Conservation (phyloP, 2,329 filamentous ascomycete genomes). For the Monosporascus sp. region DNA sequence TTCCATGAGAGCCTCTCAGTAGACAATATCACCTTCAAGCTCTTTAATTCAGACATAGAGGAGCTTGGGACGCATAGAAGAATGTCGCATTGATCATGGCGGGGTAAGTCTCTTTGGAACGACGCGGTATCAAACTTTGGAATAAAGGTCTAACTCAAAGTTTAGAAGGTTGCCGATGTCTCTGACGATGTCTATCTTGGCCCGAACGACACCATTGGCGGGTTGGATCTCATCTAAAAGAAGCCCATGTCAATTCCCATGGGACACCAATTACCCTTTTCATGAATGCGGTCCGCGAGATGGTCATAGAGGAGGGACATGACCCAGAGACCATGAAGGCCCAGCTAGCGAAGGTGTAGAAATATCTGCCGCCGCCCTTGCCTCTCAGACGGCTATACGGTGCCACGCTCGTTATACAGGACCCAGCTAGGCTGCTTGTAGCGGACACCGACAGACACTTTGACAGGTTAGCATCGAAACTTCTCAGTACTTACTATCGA, state of each 20-base stretch:
- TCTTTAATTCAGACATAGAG: slow-evolving; percentile 22
- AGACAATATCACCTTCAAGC: slow-evolving; percentile 18
- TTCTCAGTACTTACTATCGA: not conserved
- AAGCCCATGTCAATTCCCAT: slow-evolving; percentile 26
- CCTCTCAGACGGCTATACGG: slow-evolving; percentile 2
- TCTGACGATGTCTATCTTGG: slow-evolving; percentile 31
- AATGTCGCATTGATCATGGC: slow-evolving; percentile 28
- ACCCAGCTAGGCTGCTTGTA: slow-evolving; percentile 1
- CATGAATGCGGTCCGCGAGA: slow-evolving; percentile 27
- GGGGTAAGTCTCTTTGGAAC: slow-evolving; percentile 25
- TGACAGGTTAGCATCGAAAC: slow-evolving; percentile 1
- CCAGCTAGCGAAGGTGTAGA: slow-evolving; percentile 2
- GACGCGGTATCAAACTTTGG: not conserved
- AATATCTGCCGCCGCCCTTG: slow-evolving; percentile 5
- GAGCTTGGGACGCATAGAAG: too few relatives aligned
- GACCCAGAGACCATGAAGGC: not conserved
- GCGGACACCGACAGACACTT: slow-evolving; percentile 7
- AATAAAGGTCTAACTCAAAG: not conserved
- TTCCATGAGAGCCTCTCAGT: slow-evolving; percentile 26
- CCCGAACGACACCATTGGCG: slow-evolving; percentile 13
- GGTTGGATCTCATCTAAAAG: slow-evolving; percentile 30
- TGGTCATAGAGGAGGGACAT: not conserved
- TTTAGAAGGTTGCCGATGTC: slow-evolving; percentile 33
- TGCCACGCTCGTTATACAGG: not conserved
- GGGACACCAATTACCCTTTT: slow-evolving; percentile 36